Evolutionary conservation across 176 grass and related monocot species (phyloP), one percentile per base, ranked within the genome.

Genomic region (Metroxylon sagu): DNA sequence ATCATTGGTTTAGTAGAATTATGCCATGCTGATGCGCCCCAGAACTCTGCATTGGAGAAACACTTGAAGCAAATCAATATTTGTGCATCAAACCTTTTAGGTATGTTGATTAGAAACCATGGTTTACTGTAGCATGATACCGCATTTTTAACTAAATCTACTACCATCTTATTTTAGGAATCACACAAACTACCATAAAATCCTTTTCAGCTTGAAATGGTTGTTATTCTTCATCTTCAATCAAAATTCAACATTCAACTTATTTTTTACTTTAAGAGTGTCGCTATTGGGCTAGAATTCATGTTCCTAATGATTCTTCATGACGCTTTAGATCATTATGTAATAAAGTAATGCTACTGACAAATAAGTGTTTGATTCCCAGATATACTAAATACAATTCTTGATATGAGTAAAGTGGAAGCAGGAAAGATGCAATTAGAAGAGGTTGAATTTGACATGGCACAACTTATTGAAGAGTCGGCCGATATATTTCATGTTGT

Each of bases 321-420:
- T 23, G 21, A 23, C 21, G 21, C 1, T 23, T 23, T 23, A 23
- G 21, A 23, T 23, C 21, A 23, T 23, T 23, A 23, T 23, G 21
- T 23, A 23, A 23, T 23, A 23, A 23, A 23, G 21, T 23, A 23
- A 23, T 23, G 21, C 21, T 23, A 23, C 21, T 23, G 31, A 35
- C 31, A 35, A 35, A 0, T 4, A 30, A 30, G 29, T 6, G 31
- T 35, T 35, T 35, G 31, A 10, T 35, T 35, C 31, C 19, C 60
- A 95, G 91, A 66, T 50, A 74, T 95, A 68, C 77, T 95, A 8
- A 87, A 95, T 67, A 73, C 86, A 1, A 72, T 95, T 35, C 77
- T 95, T 5, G 86, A 95, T 54, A 95, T 53, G 4, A 76, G 74
- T 57, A 95, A 90, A 64, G 80, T 95, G 15, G 91, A 87, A 74